These are phyloP conservation scores for Pichia nakasei DNA, from an alignment of 805 yeast genomes.

Conservation along the genomic window DNA sequence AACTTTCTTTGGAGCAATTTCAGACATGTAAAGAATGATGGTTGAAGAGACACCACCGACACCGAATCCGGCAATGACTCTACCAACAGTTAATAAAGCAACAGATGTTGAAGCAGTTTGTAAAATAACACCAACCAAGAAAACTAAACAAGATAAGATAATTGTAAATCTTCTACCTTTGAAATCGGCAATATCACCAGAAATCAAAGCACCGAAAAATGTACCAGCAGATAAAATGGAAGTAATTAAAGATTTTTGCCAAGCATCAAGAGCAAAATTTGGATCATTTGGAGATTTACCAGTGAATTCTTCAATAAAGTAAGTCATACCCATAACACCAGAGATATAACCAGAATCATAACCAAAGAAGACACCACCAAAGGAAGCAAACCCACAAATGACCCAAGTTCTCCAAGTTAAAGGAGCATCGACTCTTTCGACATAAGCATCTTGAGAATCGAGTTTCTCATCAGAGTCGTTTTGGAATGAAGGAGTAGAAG, in stretches of 20 bases:
- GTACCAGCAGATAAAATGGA: slow-evolving; percentile 70
- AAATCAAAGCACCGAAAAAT: slow-evolving; percentile 54
- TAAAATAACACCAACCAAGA: slow-evolving; percentile 39
- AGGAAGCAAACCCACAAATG: slow-evolving; percentile 51
- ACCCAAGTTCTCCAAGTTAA: slow-evolving; percentile 28
- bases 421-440: slow-evolving; percentile 27
- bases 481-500: not conserved
- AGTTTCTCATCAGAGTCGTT: not conserved
- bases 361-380: slow-evolving; percentile 60
- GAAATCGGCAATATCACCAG: slow-evolving; percentile 42
- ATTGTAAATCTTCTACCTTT: slow-evolving; percentile 43
- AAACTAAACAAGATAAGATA: slow-evolving; percentile 34
- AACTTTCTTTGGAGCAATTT: slow-evolving; percentile 68
- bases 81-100: slow-evolving; percentile 52
- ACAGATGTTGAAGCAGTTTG: slow-evolving; percentile 40
- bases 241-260: slow-evolving; percentile 42
- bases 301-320: slow-evolving; percentile 26
- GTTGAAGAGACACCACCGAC: slow-evolving; percentile 73
- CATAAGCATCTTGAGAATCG: slow-evolving; percentile 1
- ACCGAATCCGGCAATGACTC: slow-evolving; percentile 66
- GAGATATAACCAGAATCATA: slow-evolving; percentile 64
- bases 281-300: slow-evolving; percentile 22
- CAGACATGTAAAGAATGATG: slow-evolving; percentile 72
- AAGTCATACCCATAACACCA: slow-evolving; percentile 58
- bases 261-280: slow-evolving; percentile 20